These are phyloP conservation scores for Coniochaeta sp. DNA, from an alignment of 2,329 filamentous ascomycete genomes.

Conservation along the genomic window DNA sequence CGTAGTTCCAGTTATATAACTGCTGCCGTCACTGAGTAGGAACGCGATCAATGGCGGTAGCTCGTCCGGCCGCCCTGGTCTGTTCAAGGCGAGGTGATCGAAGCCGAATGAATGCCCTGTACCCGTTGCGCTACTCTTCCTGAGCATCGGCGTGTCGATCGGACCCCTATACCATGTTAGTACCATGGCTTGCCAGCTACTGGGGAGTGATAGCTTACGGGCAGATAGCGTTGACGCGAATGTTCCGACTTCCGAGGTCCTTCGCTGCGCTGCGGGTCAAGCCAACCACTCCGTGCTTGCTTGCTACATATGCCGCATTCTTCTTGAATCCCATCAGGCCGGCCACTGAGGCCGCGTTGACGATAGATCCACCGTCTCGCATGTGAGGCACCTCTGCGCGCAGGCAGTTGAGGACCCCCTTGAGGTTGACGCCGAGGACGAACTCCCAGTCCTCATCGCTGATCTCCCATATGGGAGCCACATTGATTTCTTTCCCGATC, in stretches of 20 bases:
- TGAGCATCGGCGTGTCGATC: conserved; percentile 22
- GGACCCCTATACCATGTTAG: conserved; percentile 11
- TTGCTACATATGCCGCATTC: conserved; percentile 20
- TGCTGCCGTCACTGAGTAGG: not conserved
- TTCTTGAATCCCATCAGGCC: conserved; percentile 26
- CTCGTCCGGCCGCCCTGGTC: not conserved
- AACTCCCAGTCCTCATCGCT: conserved; percentile 16
- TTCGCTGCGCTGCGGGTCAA: conserved; percentile 21
- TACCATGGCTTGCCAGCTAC: not conserved
- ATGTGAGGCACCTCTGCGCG: conserved; percentile 15
- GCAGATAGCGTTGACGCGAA: conserved; percentile 21
- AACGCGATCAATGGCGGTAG: not conserved
- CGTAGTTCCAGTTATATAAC: not conserved
- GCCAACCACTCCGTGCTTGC: conserved; percentile 23
- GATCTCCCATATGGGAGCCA: conserved; percentile 11
- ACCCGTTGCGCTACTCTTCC: not conserved
- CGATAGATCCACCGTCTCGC: conserved; percentile 31
- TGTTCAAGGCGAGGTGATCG: not conserved
- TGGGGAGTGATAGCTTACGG: conserved; percentile 14
- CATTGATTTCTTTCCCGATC: conserved; percentile 17
- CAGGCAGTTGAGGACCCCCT: conserved; percentile 20
- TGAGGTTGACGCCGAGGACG: conserved; percentile 19
- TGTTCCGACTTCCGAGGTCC: conserved; percentile 16
- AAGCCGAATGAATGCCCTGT: not conserved
- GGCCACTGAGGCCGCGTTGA: conserved; percentile 35